Conservation (phyloP, 371 early-diverging fungal species). For the Haplosporangium sp. region DNA sequence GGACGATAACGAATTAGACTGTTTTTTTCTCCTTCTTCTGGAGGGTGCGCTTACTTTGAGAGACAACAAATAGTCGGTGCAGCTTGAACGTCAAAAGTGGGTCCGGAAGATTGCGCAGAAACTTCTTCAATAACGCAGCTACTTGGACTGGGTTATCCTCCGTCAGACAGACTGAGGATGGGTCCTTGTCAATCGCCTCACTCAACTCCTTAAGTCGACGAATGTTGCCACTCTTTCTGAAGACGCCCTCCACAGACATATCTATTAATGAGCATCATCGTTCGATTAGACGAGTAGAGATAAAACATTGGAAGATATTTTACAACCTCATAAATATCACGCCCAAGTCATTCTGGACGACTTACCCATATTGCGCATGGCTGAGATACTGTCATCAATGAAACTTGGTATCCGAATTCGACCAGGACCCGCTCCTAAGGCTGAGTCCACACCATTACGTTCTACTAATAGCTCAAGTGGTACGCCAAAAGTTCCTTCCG, state of each 20-base stretch:
- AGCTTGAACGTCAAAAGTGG: slow-evolving; percentile 92
- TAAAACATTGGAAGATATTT: neutral
- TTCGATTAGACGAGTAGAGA: neutral
- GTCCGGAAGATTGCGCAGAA: slow-evolving; percentile 94
- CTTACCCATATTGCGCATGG: slow-evolving; percentile 85
- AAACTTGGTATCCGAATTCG: slow-evolving; percentile 86
- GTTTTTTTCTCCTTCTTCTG: too few relatives aligned
- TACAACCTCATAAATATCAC: neutral
- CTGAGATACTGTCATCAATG: slow-evolving; percentile 83
- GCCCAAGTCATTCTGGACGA: neutral
- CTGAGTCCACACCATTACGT: slow-evolving; percentile 84
- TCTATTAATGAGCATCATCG: slow-evolving; percentile 59
- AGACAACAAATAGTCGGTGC: slow-evolving; percentile 80
- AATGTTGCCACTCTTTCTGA: slow-evolving; percentile 98
- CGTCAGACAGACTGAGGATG: slow-evolving; percentile 70
- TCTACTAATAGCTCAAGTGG: slow-evolving; percentile 88
- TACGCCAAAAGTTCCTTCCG: slow-evolving; percentile 91
- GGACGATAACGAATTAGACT: too few relatives aligned
- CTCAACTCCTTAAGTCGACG: slow-evolving; percentile 81
- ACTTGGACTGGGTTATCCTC: slow-evolving; percentile 89
- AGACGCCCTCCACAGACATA: slow-evolving; percentile 92
- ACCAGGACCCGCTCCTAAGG: slow-evolving; percentile 81
- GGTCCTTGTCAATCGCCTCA: slow-evolving; percentile 80
- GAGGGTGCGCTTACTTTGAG: slow-evolving; percentile 69
- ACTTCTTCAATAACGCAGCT: slow-evolving; percentile 94